A percentile compares a stretch with the other conserved stretches of the same genome.
Evolutionary conservation across 2,329 filamentous ascomycete species (phyloP).

Genomic region (Cephalotrichum gorgonifer): DNA sequence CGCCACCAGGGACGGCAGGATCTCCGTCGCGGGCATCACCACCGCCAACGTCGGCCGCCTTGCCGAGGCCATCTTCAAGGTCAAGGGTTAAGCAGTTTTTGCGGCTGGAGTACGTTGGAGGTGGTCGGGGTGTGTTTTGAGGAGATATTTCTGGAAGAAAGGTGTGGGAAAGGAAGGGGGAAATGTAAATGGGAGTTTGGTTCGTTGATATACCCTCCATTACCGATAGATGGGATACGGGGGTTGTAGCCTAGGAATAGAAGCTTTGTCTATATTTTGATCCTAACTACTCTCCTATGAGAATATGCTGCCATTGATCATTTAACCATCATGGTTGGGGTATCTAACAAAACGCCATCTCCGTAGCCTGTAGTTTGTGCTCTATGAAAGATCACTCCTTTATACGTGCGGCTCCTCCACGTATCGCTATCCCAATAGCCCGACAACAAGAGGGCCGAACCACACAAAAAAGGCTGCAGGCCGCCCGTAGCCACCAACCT

Average conservation of each 20-base stretch:
- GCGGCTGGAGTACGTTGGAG: too few relatives aligned
- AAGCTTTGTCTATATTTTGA: neutral
- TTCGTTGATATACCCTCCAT: neutral
- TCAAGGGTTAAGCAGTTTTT: constrained; percentile 61
- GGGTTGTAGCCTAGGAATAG: neutral
- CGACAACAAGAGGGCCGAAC: too few relatives aligned
- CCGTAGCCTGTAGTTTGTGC: neutral
- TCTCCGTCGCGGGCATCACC: constrained; percentile 79
- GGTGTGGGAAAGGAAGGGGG: neutral
- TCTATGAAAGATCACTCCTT: neutral
- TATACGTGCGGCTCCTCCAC: too few relatives aligned
- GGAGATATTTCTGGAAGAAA: neutral
- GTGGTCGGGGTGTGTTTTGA: neutral
- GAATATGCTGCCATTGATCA: neutral
- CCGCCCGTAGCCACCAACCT: too few relatives aligned
- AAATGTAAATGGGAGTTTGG: neutral
- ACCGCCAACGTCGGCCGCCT: constrained; percentile 68
- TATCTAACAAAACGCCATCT: neutral
- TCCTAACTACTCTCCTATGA: neutral
- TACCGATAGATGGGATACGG: neutral
- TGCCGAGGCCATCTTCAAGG: constrained; percentile 75
- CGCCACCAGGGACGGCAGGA: constrained; percentile 84
- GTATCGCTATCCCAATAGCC: too few relatives aligned
- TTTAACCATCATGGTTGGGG: neutral
- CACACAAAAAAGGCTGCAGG: too few relatives aligned